Percentiles rank a stretch among this genome's conserved stretches.
Conservation (phyloP, 371 early-diverging fungal genomes). For the Actinomortierella ambigua region DNA sequence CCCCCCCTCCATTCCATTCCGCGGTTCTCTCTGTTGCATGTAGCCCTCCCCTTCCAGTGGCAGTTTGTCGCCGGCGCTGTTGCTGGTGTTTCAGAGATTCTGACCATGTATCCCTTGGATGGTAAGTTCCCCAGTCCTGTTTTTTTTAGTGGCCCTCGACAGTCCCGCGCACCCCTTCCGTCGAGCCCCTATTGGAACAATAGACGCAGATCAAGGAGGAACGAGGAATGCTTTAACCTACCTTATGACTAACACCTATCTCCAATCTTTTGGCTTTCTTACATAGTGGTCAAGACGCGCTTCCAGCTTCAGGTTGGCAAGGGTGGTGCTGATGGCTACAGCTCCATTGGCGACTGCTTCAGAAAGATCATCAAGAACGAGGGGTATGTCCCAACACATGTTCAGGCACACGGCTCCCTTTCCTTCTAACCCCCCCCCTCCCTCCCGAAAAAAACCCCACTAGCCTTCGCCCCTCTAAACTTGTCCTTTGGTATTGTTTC, state of each 20-base stretch:
- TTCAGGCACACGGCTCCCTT: neutral
- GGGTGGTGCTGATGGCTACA: constrained; percentile 68
- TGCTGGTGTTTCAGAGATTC: constrained; percentile 95
- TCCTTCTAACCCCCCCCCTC: too few species aligned
- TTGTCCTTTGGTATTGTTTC: too few species aligned
- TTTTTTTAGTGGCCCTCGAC: neutral
- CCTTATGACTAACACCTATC: too few species aligned
- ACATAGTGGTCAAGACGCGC: constrained; percentile 91
- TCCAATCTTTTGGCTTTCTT: too few species aligned
- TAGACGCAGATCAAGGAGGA: too few species aligned
- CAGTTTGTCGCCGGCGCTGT: constrained; percentile 94
- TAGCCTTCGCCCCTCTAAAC: too few species aligned
- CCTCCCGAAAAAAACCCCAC: too few species aligned
- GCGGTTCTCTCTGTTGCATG: neutral
- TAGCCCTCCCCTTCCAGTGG: constrained; percentile 89
- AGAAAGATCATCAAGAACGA: constrained; percentile 88
- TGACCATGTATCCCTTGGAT: constrained; percentile 97
- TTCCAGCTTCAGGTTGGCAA: constrained; percentile 90
- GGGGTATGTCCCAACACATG: constrained; percentile 62
- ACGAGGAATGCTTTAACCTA: too few species aligned
- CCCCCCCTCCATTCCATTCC: neutral
- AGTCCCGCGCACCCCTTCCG: too few species aligned
- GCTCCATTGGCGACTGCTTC: constrained; percentile 79
- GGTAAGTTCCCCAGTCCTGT: constrained; percentile 50
- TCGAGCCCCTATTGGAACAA: too few species aligned